Evolutionary conservation across 176 grass and related monocot genomes (phyloP).

Genomic region (Oryza brachyantha): DNA sequence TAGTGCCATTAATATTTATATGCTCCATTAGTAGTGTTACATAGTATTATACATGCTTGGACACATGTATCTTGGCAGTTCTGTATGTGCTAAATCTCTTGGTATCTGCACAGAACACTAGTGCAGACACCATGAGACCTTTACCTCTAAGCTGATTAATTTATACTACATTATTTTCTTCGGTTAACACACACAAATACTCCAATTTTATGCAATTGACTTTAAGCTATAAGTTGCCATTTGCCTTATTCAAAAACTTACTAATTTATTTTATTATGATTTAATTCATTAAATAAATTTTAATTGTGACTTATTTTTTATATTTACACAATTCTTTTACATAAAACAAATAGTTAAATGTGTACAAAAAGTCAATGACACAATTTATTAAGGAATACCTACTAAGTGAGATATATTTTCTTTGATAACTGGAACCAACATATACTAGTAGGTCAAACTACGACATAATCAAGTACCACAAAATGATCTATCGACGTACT

Average conservation of each 20-base stretch:
- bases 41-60: slow-evolving; percentile 31
- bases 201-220: too few species aligned
- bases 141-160: neutral
- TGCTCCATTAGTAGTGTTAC: slow-evolving; percentile 21
- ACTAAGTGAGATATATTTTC: neutral
- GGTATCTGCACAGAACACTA: too few species aligned
- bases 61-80: slow-evolving; percentile 15
- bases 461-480: neutral
- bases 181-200: neutral
- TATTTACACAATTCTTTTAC: too few species aligned
- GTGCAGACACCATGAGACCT: too few species aligned
- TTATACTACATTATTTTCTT: neutral
- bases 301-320: too few species aligned
- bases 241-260: too few species aligned
- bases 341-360: too few species aligned
- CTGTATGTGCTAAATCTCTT: slow-evolving; percentile 5
- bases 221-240: too few species aligned
- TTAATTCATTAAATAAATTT: too few species aligned
- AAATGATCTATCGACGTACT: neutral
- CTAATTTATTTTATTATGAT: too few species aligned
- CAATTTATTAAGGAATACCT: too few species aligned
- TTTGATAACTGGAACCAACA: neutral
- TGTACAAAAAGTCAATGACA: too few species aligned
- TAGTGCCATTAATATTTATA: neutral
- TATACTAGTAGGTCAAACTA: neutral